Evolutionary conservation across 768 basidiomycete species (phyloP), one percentile per base, ranked within the genome.

Genomic region (Rhodosporidiobolus odoratus): DNA sequence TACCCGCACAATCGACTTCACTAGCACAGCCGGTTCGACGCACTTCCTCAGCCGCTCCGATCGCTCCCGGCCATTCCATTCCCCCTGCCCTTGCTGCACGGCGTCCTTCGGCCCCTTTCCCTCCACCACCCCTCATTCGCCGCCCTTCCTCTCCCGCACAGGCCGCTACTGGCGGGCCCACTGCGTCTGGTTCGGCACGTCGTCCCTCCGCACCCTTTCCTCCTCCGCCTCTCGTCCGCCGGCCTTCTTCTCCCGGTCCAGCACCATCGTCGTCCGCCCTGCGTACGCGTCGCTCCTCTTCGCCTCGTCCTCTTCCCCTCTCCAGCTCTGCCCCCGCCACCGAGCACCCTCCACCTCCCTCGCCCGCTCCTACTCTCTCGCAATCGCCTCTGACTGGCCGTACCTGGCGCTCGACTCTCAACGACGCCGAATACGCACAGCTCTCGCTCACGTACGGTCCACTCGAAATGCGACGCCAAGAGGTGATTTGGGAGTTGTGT

Each of bases 401-500:
- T 4, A 79, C 80, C 0, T 83, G 82, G 82, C 78, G 79, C 3
- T 77, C 79, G 13, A 79, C 74, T 10, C 62, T 85, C 10, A 65
- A 78, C 2, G 62, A 76, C 0, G 74, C 75, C 1, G 78, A 79
- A 16, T 84, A 81, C 71, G 75, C 79, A 13, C 75, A 80, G 1
- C 78, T 86, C 1, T 67, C 78, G 25, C 76, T 80, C 15, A 78
- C 78, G 27, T 80, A 84, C 63, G 87, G 84, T 1, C 78, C 82
- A 17, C 72, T 77, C 6, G 89, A 90, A 76, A 82, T 84, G 75
- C 82, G 82, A 25, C 83, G 89, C 5, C 89, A 89, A 76, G 86
- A 86, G 74, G 79, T 86, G 43, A 85, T 91, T 25, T 84, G 85
- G 79, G 86, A 88, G 71, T 82, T 95, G 50, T 84, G 83, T 71